Evolutionary conservation across 345 rosid species (phyloP), one percentile per base, ranked within the genome.

Genomic region (Pugionium cornutum): DNA sequence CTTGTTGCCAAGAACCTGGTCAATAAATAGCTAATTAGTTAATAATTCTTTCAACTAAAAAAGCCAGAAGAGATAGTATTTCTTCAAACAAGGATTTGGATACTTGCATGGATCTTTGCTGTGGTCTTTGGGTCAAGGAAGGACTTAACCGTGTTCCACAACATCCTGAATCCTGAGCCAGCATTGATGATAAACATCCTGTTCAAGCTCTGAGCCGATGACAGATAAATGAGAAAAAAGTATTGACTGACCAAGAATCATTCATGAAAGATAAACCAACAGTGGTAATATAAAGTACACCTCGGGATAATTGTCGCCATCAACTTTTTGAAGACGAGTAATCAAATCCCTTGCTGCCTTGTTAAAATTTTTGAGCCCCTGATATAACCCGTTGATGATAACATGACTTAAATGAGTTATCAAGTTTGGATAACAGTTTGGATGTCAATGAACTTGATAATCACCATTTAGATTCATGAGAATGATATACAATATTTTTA

Each of bases 101-200:
- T n/a, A 9, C 86, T 80, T 77, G 84, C 98, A 81, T 89, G 74
- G 75, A 89, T 91, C 77, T 91, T 91, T 63, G 92, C 85, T 4
- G 96, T 85, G 53, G 95, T 91, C 82, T 86, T 91, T 7, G 96
- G 92, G 62, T 91, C 98, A 64, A 91, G 95, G 79, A 91, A 89
- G 55, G 92, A 86, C 18, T 18, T 18, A 18, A 18, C 18, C 18
- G 92, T 81, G 79, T 67, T 91, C 95, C 98, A 89, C 87, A 91
- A 62, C 90, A 91, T 85, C 68, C 98, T 86, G 68, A 91, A 91
- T 79, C 96, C 98, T 35, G 91, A 85, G 55, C 98, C 95, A 32
- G 96, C 98, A 77, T 91, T 89, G 81, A 91, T 85, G 76, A 91
- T 88, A 79, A 91, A 85, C 98, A 89, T 89, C 65, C 86, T 89